These are phyloP conservation scores for Boletus patriciae DNA, from an alignment of 768 basidiomycete species.

Conservation along the genomic window DNA sequence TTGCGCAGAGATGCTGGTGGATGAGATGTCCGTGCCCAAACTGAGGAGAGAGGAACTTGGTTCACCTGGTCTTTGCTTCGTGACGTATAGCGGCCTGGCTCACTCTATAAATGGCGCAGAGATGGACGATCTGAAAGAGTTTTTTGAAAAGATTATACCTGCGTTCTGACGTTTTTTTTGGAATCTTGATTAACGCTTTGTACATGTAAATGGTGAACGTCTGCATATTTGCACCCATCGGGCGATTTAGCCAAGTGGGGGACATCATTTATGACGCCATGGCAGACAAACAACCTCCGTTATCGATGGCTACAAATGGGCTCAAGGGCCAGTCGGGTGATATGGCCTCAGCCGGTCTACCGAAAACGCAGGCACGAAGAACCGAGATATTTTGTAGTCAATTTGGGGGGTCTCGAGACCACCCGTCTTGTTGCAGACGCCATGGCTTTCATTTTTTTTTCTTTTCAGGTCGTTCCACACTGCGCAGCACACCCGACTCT, in stretches of 20 bases:
- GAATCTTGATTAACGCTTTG: neutral
- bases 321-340: neutral
- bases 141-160: slow-evolving; percentile 1
- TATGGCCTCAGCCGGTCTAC: neutral
- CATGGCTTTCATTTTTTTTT: neutral
- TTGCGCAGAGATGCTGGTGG: neutral
- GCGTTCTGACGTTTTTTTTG: neutral
- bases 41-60: neutral
- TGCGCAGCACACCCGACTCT: neutral
- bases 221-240: neutral
- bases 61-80: slow-evolving; percentile 4
- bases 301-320: neutral
- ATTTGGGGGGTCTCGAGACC: slow-evolving; percentile 29
- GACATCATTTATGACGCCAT: neutral
- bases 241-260: neutral
- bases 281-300: neutral
- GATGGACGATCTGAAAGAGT: neutral
- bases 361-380: slow-evolving; percentile 2
- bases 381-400: slow-evolving; percentile 11
- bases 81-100: neutral
- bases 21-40: neutral
- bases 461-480: neutral
- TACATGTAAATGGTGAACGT: neutral
- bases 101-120: neutral
- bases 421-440: slow-evolving; percentile 13